A percentile compares a stretch with the other conserved stretches of the same genome.
Conservation (phyloP, 2,329 filamentous ascomycete species). For the Scleromitrula shiraiana region DNA sequence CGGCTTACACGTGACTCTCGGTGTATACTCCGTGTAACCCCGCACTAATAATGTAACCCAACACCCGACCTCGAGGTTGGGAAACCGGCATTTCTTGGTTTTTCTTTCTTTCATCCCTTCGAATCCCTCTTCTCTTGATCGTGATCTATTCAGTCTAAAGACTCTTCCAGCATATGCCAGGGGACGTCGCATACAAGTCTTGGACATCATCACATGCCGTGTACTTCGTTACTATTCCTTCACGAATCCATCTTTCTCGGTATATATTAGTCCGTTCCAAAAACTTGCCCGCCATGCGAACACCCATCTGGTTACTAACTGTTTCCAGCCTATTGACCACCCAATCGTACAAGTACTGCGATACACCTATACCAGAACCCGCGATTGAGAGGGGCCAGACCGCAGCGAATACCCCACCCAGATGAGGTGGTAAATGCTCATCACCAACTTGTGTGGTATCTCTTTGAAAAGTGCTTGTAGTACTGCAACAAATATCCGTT, state of each 20-base stretch:
- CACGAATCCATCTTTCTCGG: conserved; percentile 9
- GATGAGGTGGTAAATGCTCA: conserved; percentile 5
- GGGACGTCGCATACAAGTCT: too few species aligned
- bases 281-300: conserved; percentile 15
- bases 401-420: conserved; percentile 17
- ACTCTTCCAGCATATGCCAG: not conserved
- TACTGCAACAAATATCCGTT: conserved; percentile 19
- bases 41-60: too few species aligned
- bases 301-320: conserved; percentile 19
- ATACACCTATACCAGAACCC: conserved; percentile 17
- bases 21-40: too few species aligned
- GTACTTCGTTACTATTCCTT: not conserved
- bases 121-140: not conserved
- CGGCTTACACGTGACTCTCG: not conserved
- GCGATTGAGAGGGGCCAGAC: conserved; percentile 20
- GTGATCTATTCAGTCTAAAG: not conserved
- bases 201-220: not conserved
- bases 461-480: conserved; percentile 14
- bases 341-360: conserved; percentile 18
- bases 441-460: not conserved
- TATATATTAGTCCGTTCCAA: conserved; percentile 10
- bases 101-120: too few species aligned
- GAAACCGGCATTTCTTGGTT: too few species aligned
- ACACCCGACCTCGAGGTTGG: too few species aligned
- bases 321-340: conserved; percentile 14